Conservation (phyloP, 176 grass and related monocot genomes). For the Zoysia japonica region DNA sequence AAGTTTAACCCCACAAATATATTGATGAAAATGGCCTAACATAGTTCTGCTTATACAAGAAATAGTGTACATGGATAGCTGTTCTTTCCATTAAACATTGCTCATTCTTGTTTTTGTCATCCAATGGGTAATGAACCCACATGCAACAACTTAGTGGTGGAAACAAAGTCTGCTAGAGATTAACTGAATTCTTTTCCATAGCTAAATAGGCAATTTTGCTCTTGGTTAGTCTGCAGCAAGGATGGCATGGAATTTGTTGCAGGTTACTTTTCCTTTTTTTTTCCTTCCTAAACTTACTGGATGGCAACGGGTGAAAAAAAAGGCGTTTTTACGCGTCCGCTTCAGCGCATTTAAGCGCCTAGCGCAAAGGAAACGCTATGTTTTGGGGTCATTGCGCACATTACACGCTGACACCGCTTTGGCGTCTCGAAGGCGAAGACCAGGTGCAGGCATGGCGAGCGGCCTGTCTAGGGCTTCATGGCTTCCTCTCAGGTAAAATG, state of each 20-base stretch:
- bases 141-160: neutral
- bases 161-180: conserved; percentile 5
- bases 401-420: too few species aligned
- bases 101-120: neutral
- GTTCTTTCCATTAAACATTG: neutral
- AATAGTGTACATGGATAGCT: neutral
- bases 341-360: too few species aligned
- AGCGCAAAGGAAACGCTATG: too few species aligned
- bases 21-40: neutral
- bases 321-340: too few species aligned
- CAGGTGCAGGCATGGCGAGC: too few species aligned
- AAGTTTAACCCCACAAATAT: neutral
- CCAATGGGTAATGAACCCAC: neutral
- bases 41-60: neutral
- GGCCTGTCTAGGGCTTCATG: too few species aligned
- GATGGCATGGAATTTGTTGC: neutral
- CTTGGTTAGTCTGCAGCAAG: neutral
- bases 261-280: neutral
- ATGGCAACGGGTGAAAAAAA: neutral
- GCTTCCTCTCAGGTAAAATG: too few species aligned
- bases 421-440: too few species aligned
- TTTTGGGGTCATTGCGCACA: too few species aligned
- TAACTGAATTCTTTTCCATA: neutral
- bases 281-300: neutral
- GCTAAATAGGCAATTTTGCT: conserved; percentile 1